Percentiles rank a stretch among this genome's conserved stretches.
These are phyloP conservation scores for Chaetomium sp. DNA, from an alignment of 2,329 filamentous ascomycete species.

Conservation along the genomic window DNA sequence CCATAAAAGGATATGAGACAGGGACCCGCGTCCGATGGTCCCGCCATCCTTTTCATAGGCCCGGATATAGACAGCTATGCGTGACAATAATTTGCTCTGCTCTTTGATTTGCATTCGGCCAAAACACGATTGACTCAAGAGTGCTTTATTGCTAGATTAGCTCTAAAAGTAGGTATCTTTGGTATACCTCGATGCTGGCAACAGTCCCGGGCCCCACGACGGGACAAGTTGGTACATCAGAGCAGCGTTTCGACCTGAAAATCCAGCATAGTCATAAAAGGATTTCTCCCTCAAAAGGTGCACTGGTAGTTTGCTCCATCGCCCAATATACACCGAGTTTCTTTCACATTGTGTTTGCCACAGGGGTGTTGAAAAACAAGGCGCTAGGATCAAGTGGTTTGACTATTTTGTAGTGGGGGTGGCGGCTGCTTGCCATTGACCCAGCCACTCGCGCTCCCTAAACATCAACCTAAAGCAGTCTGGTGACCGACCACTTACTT, in stretches of 20 bases:
- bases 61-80: background rate
- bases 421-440: slow-evolving; percentile 18
- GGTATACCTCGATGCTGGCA: background rate
- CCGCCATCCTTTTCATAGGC: background rate
- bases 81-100: background rate
- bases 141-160: background rate
- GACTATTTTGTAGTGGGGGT: slow-evolving; percentile 26
- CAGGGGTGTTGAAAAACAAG: background rate
- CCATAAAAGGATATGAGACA: background rate
- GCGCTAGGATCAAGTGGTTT: background rate
- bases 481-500: slow-evolving; percentile 1
- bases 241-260: background rate
- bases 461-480: slow-evolving; percentile 14
- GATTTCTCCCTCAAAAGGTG: background rate
- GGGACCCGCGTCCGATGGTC: background rate
- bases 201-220: background rate
- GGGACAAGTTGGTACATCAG: background rate
- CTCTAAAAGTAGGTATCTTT: background rate
- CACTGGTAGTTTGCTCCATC: background rate
- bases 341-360: background rate
- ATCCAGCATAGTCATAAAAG: background rate
- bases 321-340: background rate
- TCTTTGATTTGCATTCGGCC: background rate
- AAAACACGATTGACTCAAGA: background rate
- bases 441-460: slow-evolving; percentile 21